Base-by-base conservation (phyloP, 2,329 filamentous ascomycete species). In the Seiridium unicorne region DNA sequence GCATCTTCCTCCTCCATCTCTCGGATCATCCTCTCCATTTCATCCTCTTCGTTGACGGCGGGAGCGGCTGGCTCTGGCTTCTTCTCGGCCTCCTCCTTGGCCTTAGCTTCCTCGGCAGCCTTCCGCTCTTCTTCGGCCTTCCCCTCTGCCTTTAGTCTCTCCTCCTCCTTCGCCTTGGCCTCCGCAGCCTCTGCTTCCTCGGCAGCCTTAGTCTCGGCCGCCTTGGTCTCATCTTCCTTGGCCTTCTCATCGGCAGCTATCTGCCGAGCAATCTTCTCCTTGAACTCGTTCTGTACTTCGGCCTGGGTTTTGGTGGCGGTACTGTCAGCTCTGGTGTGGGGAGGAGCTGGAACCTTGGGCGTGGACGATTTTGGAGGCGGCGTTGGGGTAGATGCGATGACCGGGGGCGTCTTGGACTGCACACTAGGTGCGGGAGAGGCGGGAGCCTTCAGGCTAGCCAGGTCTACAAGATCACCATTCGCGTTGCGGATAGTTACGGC, bases 401-500 rank as follows among this genome's bases (percentile, higher is more conserved):
- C 83, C 11, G 88, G 86, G 26, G 89, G 87, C 1, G 88, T 86
- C 76, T 89, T 90, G 58, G 84, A 80, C 60, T 79, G 80, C n/a
- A 73, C 77, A 70, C 79, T 78, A 0, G 84, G 80, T 3, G 82
- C 81, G 5, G 86, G 83, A 2, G 86, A 85, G 2, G 81, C 76
- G 3, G 85, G 84, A 0, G 84, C 74, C 73, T 86, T 86, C 63
- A 84, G 77, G 58, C 77, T 85, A 72, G 79, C 91, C 78, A 81
- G 84, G 67, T 92, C 87, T 10, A 97, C 80, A 36, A 87, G 85
- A 71, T 95, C 92, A 63, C 92, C 93, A 59, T 89, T 84, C 36
- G 89, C 84, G 69, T 92, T 91, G 81, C 92, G 96, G 80, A 97
- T 97, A 54, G 88, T 82, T 65, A 97, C 90, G 1, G 89, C 88